phyloP scores from a whole-genome alignment of 1,139 yeast genomes.

The Waltiozyma sp. region DNA sequence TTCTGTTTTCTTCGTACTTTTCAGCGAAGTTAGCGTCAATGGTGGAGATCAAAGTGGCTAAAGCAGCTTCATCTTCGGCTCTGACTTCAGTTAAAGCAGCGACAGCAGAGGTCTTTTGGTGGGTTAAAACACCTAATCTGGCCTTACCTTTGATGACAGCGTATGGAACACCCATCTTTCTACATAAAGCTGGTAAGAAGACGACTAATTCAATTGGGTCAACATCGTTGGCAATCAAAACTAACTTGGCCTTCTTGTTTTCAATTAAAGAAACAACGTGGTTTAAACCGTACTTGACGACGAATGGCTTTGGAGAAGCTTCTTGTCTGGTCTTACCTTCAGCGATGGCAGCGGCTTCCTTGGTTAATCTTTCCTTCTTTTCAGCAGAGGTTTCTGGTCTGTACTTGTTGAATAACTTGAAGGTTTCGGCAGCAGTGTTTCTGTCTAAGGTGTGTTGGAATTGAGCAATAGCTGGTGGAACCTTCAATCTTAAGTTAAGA shows the following conservation, averaged over 20 bases:
- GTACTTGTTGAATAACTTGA: slow-evolving; percentile 96
- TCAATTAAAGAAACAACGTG: slow-evolving; percentile 94
- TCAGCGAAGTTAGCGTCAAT: slow-evolving; percentile 86
- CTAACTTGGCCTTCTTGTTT: slow-evolving; percentile 97
- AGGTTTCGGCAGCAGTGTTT: slow-evolving; percentile 94
- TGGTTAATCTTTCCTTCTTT: slow-evolving; percentile 97
- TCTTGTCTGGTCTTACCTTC: slow-evolving; percentile 96
- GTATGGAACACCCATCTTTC: slow-evolving; percentile 98
- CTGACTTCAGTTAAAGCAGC: slow-evolving; percentile 94
- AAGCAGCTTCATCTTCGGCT: slow-evolving; percentile 89
- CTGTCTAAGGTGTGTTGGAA: slow-evolving; percentile 92
- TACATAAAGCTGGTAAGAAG: slow-evolving; percentile 95
- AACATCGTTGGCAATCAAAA: slow-evolving; percentile 94
- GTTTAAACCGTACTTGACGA: slow-evolving; percentile 95
- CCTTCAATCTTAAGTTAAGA: slow-evolving; percentile 89
- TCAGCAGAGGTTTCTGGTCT: slow-evolving; percentile 95
- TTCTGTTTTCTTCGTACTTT: slow-evolving; percentile 89
- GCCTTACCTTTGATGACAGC: slow-evolving; percentile 98
- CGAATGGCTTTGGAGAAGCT: slow-evolving; percentile 91
- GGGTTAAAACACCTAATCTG: slow-evolving; percentile 93
- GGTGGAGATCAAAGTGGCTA: slow-evolving; percentile 85
- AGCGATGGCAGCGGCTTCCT: slow-evolving; percentile 97
- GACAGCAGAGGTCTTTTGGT: slow-evolving; percentile 93
- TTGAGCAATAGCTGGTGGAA: slow-evolving; percentile 96
- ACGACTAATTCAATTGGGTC: slow-evolving; percentile 97